Conservation (phyloP, 2,329 filamentous ascomycete species). For the Colletotrichum falcatum region DNA sequence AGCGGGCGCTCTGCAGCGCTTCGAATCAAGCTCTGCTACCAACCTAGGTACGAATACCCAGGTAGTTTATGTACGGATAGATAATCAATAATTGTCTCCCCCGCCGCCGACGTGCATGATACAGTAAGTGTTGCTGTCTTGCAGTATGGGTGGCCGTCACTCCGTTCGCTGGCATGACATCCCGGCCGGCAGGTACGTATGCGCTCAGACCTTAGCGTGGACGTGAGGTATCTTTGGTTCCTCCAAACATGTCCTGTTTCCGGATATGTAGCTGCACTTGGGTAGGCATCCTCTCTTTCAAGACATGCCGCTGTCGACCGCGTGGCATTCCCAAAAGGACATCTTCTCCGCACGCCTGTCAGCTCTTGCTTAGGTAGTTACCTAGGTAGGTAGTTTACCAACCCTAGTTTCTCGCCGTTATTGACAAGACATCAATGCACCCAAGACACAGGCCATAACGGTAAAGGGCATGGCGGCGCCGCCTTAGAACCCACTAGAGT, state of each 20-base stretch:
- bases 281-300: background rate
- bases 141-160: background rate
- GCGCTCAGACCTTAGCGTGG: background rate
- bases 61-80: no score
- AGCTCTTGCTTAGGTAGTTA: no score
- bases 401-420: background rate
- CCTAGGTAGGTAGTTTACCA: no score
- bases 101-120: conserved; percentile 35
- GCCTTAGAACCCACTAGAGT: conserved; percentile 2
- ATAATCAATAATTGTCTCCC: background rate
- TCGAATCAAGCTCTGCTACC: conserved; percentile 5
- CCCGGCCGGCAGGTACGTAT: background rate
- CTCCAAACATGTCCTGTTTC: conserved; percentile 1
- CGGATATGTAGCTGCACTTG: background rate
- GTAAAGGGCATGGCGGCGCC: background rate
- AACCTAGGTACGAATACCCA: no score
- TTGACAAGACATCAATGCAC: background rate
- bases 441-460: background rate
- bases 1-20: conserved; percentile 1
- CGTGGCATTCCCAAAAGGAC: conserved; percentile 32
- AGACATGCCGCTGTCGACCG: conserved; percentile 28
- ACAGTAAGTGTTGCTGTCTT: conserved; percentile 2
- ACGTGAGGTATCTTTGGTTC: conserved; percentile 20
- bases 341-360: conserved; percentile 18
- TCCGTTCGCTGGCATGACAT: background rate